Evolutionary conservation across 768 basidiomycete species (phyloP).

Genomic region (Wakefieldia striispora): DNA sequence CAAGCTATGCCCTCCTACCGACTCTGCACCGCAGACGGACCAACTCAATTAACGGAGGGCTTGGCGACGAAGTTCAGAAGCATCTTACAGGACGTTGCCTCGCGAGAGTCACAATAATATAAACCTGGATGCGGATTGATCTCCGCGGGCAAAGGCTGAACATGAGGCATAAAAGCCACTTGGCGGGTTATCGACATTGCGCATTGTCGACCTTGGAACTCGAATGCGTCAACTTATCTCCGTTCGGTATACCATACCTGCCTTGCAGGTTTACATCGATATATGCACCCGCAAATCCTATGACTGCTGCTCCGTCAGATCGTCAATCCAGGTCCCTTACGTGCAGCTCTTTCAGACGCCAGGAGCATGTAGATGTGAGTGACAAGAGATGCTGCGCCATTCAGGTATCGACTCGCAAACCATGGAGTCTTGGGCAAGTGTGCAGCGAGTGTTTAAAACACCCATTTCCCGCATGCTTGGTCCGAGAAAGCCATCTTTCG

Average conservation of each 20-base stretch:
- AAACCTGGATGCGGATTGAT: not conserved
- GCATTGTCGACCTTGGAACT: not conserved
- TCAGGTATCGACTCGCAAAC: too few relatives aligned
- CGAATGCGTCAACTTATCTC: not conserved
- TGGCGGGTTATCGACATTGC: not conserved
- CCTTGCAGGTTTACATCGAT: not conserved
- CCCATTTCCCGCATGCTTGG: too few relatives aligned
- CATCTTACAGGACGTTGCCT: conserved; percentile 35
- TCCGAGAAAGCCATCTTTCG: too few relatives aligned
- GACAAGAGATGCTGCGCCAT: too few relatives aligned
- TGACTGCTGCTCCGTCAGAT: not conserved
- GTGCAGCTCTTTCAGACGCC: too few relatives aligned
- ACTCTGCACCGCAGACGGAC: conserved; percentile 72
- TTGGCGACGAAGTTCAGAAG: conserved; percentile 48
- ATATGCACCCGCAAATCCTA: not conserved
- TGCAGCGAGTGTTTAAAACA: too few relatives aligned
- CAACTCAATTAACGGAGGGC: conserved; percentile 66
- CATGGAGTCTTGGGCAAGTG: too few relatives aligned
- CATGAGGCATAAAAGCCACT: not conserved
- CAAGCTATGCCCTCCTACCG: conserved; percentile 84
- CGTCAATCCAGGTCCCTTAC: not conserved
- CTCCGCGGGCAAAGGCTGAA: not conserved
- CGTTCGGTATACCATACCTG: too few relatives aligned
- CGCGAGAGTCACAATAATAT: conserved; percentile 28
- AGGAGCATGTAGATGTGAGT: too few relatives aligned